Evolutionary conservation across 192 early-diverging fungal genomes (phyloP).

Genomic region (Gryganskiella cystojenkinii): DNA sequence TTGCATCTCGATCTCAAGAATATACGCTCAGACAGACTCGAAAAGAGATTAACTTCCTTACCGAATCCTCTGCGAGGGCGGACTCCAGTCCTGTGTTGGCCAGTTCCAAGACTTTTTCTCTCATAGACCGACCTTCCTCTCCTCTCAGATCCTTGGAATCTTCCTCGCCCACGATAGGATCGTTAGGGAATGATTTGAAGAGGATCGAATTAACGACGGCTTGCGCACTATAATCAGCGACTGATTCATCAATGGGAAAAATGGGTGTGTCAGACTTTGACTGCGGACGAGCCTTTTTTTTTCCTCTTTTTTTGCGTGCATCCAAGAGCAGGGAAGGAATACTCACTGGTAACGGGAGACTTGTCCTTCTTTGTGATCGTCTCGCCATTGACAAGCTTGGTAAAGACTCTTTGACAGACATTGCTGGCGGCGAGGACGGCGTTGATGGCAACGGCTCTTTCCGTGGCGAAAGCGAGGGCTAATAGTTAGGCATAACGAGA

Average conservation of each 20-base stretch:
- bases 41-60: slow-evolving; percentile 40
- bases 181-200: slow-evolving; percentile 79
- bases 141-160: slow-evolving; percentile 88
- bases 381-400: slow-evolving; percentile 79
- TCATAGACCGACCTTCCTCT: slow-evolving; percentile 68
- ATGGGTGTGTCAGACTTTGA: neutral
- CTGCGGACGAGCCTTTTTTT: neutral
- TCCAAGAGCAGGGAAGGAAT: neutral
- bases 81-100: slow-evolving; percentile 73
- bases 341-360: slow-evolving; percentile 92
- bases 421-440: slow-evolving; percentile 89
- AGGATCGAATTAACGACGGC: slow-evolving; percentile 92
- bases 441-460: slow-evolving; percentile 86
- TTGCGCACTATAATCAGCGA: slow-evolving; percentile 97
- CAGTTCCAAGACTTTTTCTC: slow-evolving; percentile 85
- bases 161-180: slow-evolving; percentile 97
- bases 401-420: slow-evolving; percentile 94
- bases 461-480: slow-evolving; percentile 63
- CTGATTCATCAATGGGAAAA: slow-evolving; percentile 37
- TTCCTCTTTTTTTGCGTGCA: no score
- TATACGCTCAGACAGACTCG: neutral
- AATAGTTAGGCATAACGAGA: neutral
- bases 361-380: slow-evolving; percentile 95
- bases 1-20: slow-evolving; percentile 5
- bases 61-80: slow-evolving; percentile 73